Evolutionary conservation across 75 land plant species (phyloP), one percentile per base, ranked within the genome.

Genomic region (Cryptomeria japonica): DNA sequence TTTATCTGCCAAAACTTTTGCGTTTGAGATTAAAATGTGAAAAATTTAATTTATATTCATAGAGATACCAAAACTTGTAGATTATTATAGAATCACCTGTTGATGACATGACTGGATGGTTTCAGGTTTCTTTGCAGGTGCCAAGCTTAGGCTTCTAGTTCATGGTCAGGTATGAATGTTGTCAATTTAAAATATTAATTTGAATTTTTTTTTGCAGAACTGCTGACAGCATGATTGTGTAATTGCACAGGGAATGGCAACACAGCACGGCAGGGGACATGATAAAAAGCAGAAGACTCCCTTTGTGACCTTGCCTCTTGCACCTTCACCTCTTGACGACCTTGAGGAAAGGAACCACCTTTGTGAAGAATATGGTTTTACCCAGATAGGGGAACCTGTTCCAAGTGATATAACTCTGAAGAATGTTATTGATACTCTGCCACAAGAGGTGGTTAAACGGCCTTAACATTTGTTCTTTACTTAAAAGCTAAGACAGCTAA

Each of bases 311-410:
- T 56, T 90, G 36, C 93, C 97, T 7, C 76, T 88, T 85, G 87
- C 92, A 32, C 85, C 94, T 80, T 84, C 97, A 47, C 72, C 90
- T n/a, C 61, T 70, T 86, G 84, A 92, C 85, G 90, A 87, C 86
- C 93, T 87, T 3, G 92, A 92, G 58, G 88, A 93, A 83, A 90
- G 97, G 77, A 88, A 89, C 64, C 90, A 87, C 44, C 87, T 97
- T 80, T 88, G 93, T 76, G 96, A 95, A 88, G 93, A 89, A 58
- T 97, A 97, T 91, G 99, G 99, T 0, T 98, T 97, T 72, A 89
- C 92, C 19, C 95, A 97, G 91, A 95, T 98, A 87, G 99, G 96
- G 80, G 99, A 95, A 85, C 99, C 96, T 77, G 93, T 98, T 86
- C 97, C 99, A 6, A 90, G 90, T 10, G 90, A 89, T 88, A 89